Conservation (phyloP, 2,329 filamentous ascomycete species). For the Fusarium globosum region DNA sequence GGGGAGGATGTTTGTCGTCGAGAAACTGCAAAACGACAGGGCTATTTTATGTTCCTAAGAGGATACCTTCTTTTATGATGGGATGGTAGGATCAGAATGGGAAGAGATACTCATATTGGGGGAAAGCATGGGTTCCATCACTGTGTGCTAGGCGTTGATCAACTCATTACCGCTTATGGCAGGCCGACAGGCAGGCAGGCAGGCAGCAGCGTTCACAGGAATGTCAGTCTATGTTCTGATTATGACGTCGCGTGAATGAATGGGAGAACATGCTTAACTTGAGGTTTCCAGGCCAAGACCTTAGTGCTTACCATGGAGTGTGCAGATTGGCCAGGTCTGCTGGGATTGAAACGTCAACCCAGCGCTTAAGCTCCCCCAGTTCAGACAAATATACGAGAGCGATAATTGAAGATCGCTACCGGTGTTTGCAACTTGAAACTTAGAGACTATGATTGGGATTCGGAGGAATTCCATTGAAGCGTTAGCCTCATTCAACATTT, state of each 20-base stretch:
- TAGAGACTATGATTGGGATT: rapidly evolving
- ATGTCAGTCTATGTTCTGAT: not conserved
- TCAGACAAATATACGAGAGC: not conserved
- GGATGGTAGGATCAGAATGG: not conserved
- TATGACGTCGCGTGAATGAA: not conserved
- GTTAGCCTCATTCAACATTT: rapidly evolving
- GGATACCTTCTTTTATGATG: too few species aligned
- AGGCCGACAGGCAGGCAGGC: not conserved
- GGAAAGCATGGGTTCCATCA: not conserved
- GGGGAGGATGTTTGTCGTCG: too few species aligned
- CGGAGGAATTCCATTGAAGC: rapidly evolving
- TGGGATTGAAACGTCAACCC: not conserved
- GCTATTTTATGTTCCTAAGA: rapidly evolving
- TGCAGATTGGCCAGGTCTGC: not conserved
- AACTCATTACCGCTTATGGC: not conserved
- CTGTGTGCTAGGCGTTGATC: not conserved
- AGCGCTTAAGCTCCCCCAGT: not conserved
- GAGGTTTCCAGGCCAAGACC: not conserved
- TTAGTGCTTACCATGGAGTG: not conserved
- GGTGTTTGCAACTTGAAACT: rapidly evolving
- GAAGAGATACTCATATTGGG: too few species aligned
- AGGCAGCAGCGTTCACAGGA: not conserved
- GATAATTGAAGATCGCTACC: not conserved
- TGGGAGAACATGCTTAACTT: not conserved
- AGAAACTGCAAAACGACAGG: not conserved